Conservation (phyloP, 2,329 filamentous ascomycete genomes). For the Talaromyces sp. region DNA sequence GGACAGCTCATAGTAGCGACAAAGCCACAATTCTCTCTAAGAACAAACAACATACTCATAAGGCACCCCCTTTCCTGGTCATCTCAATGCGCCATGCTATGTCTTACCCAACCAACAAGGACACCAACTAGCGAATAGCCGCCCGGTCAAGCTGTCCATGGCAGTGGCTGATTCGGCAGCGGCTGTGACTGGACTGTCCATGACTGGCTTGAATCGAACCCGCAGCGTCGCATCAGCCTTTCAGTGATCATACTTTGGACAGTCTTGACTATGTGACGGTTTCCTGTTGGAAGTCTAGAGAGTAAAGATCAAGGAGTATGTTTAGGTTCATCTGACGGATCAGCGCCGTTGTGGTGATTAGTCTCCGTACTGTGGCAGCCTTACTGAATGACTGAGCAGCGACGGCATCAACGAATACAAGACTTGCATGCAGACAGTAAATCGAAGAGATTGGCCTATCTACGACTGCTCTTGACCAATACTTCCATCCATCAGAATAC, state of each 20-base stretch:
- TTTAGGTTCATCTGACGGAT: too few species aligned
- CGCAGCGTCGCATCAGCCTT: neutral
- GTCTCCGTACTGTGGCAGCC: neutral
- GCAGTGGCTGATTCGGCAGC: neutral
- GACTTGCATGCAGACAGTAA: too few species aligned
- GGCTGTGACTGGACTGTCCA: neutral
- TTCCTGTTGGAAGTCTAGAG: too few species aligned
- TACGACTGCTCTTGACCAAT: neutral
- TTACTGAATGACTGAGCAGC: too few species aligned
- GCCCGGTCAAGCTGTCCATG: neutral
- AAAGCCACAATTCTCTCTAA: too few species aligned
- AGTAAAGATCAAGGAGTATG: too few species aligned
- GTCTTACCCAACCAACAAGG: too few species aligned
- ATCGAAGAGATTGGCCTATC: too few species aligned
- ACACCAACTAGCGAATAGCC: neutral
- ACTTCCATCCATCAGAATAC: neutral
- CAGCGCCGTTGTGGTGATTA: neutral
- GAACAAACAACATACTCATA: too few species aligned
- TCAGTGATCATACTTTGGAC: neutral
- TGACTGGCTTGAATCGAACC: neutral
- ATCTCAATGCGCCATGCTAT: too few species aligned
- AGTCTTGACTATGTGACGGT: neutral
- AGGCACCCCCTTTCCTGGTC: too few species aligned
- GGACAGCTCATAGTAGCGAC: too few species aligned
- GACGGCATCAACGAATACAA: neutral